Evolutionary conservation across 108 stramenopile genomes (phyloP), one percentile per base, ranked within the genome.

Genomic region (Mediolabrus comicus): DNA sequence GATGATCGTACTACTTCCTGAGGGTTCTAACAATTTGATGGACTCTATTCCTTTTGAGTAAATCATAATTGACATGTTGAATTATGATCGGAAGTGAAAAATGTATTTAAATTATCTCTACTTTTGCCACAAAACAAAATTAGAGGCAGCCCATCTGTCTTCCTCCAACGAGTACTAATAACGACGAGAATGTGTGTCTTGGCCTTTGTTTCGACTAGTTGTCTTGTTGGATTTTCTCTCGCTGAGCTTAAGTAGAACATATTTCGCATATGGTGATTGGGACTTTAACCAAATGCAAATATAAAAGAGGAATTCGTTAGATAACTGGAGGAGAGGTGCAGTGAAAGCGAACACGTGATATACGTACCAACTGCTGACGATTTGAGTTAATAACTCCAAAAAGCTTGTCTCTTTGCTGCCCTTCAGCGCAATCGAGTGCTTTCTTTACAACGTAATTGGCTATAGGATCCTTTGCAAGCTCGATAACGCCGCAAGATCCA

Each of bases 361-460:
- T 13, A 60, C 67, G 16, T 69, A 74, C 72, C 72, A 79, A 58
- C 52, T 79, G 67, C 14, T 52, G 25, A 11, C 76, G 69, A 65
- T 65, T 64, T 30, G 52, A 35, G 27, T 28, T 29, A 5, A 77
- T 41, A 5, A 41, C 35, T 17, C 66, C 52, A 22, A 65, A 58
- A 19, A 77, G 35, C 26, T 77, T 57, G 28, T 65, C 38, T 24
- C 53, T 55, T 29, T 61, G 33, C 3, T 70, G 64, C 39, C 57
- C 61, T 10, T 76, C 68, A 27, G 51, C 52, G 30, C 33, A 52
- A 39, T 77, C 76, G 19, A 79, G 12, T 17, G 78, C 67, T 32
- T 27, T 92, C 55, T 92, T 91, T 14, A 95, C 88, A 13, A 95
- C 94, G 58, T 95, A 99, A 72, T 99, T 99, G 46, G 96, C 98